phyloP scores from a whole-genome alignment of 108 stramenopile genomes.

The Pseudonitzschia multiseries region DNA sequence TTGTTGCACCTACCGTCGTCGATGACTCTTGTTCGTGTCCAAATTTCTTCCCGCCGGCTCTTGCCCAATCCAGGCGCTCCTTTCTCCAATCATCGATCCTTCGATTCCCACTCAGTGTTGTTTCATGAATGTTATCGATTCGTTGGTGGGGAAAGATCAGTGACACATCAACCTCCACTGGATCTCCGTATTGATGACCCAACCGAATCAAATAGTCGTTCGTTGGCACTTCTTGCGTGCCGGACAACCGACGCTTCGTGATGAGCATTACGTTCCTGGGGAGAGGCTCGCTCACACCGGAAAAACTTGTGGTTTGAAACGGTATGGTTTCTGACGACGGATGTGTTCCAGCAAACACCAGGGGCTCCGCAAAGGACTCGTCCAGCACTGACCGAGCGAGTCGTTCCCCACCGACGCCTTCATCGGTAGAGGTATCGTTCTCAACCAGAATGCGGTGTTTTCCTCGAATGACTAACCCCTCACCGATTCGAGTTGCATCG shows the following conservation, averaged over 20 bases:
- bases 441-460: conserved; percentile 80
- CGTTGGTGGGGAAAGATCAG: conserved; percentile 20
- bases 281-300: conserved; percentile 38
- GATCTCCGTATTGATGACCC: conserved; percentile 90
- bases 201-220: conserved; percentile 64
- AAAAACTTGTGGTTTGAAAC: conserved; percentile 21
- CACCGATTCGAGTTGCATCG: conserved; percentile 75
- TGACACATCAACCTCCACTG: conserved; percentile 20
- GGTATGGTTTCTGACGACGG: conserved; percentile 5
- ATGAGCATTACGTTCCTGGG: conserved; percentile 73
- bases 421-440: background rate
- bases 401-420: conserved; percentile 66
- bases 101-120: conserved; percentile 34
- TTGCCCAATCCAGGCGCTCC: conserved; percentile 27
- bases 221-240: background rate
- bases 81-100: conserved; percentile 18
- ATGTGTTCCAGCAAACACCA: conserved; percentile 61
- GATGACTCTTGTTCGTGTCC: background rate
- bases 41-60: background rate
- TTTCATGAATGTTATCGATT: conserved; percentile 19
- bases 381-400: conserved; percentile 73
- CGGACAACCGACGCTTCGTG: conserved; percentile 40
- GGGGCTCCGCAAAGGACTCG: conserved; percentile 65
- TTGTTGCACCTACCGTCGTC: background rate
- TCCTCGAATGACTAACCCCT: conserved; percentile 82